A percentile compares a stretch with the other conserved stretches of the same genome.
Evolutionary conservation across 1,284 basidiomycete genomes (phyloP).

Genomic region (Gyrodon tennesseensis): DNA sequence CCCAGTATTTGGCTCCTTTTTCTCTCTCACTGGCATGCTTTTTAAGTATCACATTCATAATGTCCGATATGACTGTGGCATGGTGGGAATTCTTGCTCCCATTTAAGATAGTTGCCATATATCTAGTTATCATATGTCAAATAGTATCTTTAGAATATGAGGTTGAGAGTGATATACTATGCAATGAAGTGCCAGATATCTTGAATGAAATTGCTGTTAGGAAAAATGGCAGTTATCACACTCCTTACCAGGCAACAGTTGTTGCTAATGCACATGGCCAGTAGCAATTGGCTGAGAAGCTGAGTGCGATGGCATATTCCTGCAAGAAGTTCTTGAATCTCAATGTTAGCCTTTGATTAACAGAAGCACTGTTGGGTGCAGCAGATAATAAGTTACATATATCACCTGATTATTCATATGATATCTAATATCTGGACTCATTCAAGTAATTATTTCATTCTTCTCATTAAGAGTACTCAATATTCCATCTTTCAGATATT

Average conservation of each 20-base stretch:
- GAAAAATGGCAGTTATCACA: not conserved
- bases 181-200: constrained; percentile 6
- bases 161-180: not conserved
- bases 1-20: no score
- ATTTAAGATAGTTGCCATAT: no score
- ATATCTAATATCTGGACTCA: not conserved
- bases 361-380: not conserved
- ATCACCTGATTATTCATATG: not conserved
- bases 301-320: not conserved
- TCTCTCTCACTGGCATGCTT: no score
- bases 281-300: not conserved
- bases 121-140: not conserved
- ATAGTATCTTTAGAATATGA: not conserved
- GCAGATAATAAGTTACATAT: not conserved
- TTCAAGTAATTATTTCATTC: not conserved
- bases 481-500: not conserved
- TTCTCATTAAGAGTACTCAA: constrained; percentile 1
- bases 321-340: not conserved
- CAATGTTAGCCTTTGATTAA: not conserved
- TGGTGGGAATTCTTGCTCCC: not conserved
- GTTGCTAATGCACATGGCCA: not conserved
- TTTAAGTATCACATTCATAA: constrained; percentile 5
- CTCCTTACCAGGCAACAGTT: constrained; percentile 1
- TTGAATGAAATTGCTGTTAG: not conserved
- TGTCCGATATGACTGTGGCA: not conserved